Conservation (phyloP, 2,329 filamentous ascomycete species). For the Neonectria ditissima region DNA sequence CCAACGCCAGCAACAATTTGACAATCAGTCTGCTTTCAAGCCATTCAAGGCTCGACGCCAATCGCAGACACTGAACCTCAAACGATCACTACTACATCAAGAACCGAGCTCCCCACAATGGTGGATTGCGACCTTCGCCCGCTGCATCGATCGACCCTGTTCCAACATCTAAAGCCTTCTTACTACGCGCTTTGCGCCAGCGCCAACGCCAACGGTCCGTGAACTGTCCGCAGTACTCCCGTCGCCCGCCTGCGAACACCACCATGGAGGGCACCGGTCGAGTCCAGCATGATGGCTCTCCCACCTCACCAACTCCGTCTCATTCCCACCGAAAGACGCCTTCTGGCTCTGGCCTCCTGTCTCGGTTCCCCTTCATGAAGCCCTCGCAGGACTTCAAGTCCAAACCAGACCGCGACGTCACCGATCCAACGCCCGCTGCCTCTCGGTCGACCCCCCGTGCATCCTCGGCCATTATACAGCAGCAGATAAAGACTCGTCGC, state of each 20-base stretch:
- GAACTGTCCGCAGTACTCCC: constrained; percentile 5
- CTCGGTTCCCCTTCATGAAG: constrained; percentile 77
- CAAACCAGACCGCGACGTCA: constrained; percentile 50
- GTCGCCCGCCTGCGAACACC: neutral
- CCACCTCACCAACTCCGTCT: constrained; percentile 32
- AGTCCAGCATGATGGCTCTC: constrained; percentile 23
- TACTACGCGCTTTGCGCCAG: neutral
- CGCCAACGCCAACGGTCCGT: constrained; percentile 4
- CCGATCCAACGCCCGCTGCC: constrained; percentile 50
- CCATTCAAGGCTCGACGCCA: neutral
- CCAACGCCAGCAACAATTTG: neutral
- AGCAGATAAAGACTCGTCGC: constrained; percentile 66
- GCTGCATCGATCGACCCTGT: constrained; percentile 1
- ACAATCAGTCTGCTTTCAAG: neutral
- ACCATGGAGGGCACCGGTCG: constrained; percentile 34
- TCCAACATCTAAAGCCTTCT: constrained; percentile 2
- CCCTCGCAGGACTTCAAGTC: constrained; percentile 48
- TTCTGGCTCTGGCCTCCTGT: constrained; percentile 73
- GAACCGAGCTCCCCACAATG: constrained; percentile 6
- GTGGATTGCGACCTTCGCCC: neutral
- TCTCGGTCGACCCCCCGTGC: constrained; percentile 44
- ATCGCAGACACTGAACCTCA: neutral
- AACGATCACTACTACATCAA: neutral
- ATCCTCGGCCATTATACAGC: constrained; percentile 51
- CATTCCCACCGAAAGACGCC: constrained; percentile 57